Evolutionary conservation across 2,329 filamentous ascomycete genomes (phyloP), one percentile per base, ranked within the genome.

Genomic region (Neopestalotiopsis rosae): DNA sequence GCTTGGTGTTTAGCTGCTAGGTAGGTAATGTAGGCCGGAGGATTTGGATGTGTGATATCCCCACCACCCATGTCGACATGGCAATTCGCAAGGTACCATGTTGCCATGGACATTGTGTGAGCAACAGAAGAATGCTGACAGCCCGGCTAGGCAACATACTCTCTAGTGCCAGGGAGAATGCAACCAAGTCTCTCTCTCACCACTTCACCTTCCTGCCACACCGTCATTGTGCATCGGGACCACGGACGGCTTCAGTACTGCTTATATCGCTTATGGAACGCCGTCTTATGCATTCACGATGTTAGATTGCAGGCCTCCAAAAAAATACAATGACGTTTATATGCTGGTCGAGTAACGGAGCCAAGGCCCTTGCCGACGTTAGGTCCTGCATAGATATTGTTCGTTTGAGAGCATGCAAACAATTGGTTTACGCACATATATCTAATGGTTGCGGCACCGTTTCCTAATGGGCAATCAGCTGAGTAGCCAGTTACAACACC

Each of bases 201-300:
- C 5, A 24, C 57, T 59, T 59, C 28, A 28, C 28, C 42, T 66
- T 57, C 67, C 66, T 38, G n/a, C 49, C 14, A 30, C 28, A 45
- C 49, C 68, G 68, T 69, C 68, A 69, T 69, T 65, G 38, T 61
- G 65, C 68, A 52, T 69, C 58, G 28, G 17, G 12, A 7, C 20
- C 40, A 40, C 57, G 14, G 34, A 34, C 30, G 38, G 17, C 20
- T 4, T 38, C 30, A 7, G 10, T 59, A 17, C 24, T 28, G 24
- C 4, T 3, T 28, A 28, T 28, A 9, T 65, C 24, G 7, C 32
- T 24, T 59, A 14, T 28, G 12, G 57, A 61, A 61, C 61, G 24
- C 66, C n/a, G 13, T 12, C 12, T 30, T 17, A 57, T 63, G 59
- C 58, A 59, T 10, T 69, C 68, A 69, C 66, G 68, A 69, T 68